phyloP scores from a whole-genome alignment of 1,284 basidiomycete species.

The Sporisorium iseilematis-ciliati region DNA sequence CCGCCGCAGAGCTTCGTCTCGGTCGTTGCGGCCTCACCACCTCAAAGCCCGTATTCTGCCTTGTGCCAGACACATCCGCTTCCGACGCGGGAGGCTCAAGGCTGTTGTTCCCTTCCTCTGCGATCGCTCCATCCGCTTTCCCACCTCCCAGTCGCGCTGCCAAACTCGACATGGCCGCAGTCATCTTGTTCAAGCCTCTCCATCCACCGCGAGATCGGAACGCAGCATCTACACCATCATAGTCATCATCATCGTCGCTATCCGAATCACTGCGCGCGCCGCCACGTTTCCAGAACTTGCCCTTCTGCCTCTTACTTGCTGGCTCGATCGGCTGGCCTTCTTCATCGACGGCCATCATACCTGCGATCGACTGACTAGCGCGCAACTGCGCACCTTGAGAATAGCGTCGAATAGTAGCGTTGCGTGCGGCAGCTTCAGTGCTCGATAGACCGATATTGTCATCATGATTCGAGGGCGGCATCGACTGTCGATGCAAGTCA shows the following conservation, averaged over 20 bases:
- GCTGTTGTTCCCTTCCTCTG: conserved; percentile 34
- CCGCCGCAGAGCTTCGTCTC: conserved; percentile 23
- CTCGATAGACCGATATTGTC: conserved; percentile 29
- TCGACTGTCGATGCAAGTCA: conserved; percentile 24
- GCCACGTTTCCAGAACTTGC: conserved; percentile 48
- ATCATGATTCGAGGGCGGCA: conserved; percentile 16
- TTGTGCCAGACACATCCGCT: conserved; percentile 30
- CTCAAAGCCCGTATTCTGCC: conserved; percentile 44
- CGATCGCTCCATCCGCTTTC: conserved; percentile 8
- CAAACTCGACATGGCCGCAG: conserved; percentile 44
- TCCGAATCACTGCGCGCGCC: conserved; percentile 31
- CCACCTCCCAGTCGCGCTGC: conserved; percentile 30
- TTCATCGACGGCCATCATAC: conserved; percentile 54
- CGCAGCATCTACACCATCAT: conserved; percentile 18
- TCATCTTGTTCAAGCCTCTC: conserved; percentile 61
- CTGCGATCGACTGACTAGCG: conserved; percentile 42
- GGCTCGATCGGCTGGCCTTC: conserved; percentile 36
- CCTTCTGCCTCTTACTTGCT: conserved; percentile 24
- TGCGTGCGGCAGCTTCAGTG: conserved; percentile 42
- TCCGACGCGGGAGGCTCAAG: conserved; percentile 47
- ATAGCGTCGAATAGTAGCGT: conserved; percentile 38
- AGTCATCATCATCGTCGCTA: conserved; percentile 35
- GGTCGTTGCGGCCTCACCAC: conserved; percentile 53
- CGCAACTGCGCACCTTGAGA: conserved; percentile 42
- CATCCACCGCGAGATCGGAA: conserved; percentile 47